Evolutionary conservation across 164 flowering plant genomes (phyloP).

Genomic region (Liriodendron chinense): DNA sequence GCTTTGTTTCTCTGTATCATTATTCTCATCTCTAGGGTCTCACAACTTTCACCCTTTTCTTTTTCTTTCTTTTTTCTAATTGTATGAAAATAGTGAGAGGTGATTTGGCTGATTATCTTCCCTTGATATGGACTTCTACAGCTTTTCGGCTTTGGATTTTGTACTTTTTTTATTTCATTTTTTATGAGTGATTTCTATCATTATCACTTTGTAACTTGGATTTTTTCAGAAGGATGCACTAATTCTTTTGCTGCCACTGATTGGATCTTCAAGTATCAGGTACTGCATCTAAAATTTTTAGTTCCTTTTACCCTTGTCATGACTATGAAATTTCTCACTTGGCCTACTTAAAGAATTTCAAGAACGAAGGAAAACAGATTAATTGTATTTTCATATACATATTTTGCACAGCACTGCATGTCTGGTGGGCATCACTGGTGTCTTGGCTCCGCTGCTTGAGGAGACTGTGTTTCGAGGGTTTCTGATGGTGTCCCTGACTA

Average conservation of each 20-base stretch:
- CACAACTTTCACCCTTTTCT: background rate
- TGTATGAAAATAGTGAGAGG: background rate
- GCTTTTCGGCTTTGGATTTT: too few species aligned
- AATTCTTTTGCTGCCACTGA: slow-evolving; percentile 78
- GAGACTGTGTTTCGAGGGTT: slow-evolving; percentile 95
- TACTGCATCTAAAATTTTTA: slow-evolving; percentile 25
- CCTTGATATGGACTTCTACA: too few species aligned
- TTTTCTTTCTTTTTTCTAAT: background rate
- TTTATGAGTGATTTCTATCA: background rate
- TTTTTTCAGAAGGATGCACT: slow-evolving; percentile 84
- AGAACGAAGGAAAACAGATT: background rate
- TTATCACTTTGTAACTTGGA: background rate
- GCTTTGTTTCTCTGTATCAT: background rate
- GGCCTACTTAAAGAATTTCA: background rate
- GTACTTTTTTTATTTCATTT: too few species aligned
- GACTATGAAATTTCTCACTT: background rate
- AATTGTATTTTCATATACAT: slow-evolving; percentile 11
- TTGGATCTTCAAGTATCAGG: slow-evolving; percentile 91
- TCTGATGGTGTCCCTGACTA: slow-evolving; percentile 82
- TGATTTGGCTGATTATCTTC: too few species aligned
- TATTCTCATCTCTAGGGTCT: background rate
- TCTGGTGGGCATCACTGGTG: slow-evolving; percentile 81
- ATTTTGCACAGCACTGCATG: slow-evolving; percentile 65
- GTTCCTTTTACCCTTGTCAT: background rate
- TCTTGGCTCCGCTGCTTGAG: slow-evolving; percentile 89